Base-by-base conservation (phyloP, 371 early-diverging fungal species). In the Mortierella sp. region DNA sequence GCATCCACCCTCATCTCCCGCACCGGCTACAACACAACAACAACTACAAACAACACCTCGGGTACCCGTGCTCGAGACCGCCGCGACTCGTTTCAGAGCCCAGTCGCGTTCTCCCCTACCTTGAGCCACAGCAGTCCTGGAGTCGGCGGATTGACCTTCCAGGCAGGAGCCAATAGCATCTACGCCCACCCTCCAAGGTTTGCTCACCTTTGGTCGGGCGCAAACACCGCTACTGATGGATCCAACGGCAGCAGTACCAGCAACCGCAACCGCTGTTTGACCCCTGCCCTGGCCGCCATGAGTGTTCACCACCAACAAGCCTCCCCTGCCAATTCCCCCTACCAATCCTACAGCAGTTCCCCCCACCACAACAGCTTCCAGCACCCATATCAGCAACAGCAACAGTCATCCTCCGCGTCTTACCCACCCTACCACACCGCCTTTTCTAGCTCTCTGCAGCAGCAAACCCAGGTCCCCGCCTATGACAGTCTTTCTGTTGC, bases 201-300 rank as follows among this genome's bases (percentile, higher is more conserved):
- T 26, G 52, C 73, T 11, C 76, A 80, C 11, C 72, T 80, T 38
- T 80, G 81, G 81, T 45, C 81, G 13, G 70, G 76, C 55, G 45
- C 54, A 28, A 58, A 28, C 6, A n/a, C 42, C 19, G 38, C 45
- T 11, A 34, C 45, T 19, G 74, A 70, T 16, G 72, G 65, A 21
- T 38, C 79, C n/a, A 50, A 50, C 16, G 70, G 65, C 58, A 28
- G 47, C 77, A 55, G 42, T 54, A 28, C 77, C 13, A 65, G 72
- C 60, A 71, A 63, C 42, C 85, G 85, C 31, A 79, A 72, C 28
- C 81, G 85, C 10, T 84, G 85, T 54, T 52, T 84, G 58, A 79
- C 85, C 24, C 81, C 81, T 19, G 81, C 81, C 26, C 65, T 84
- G 85, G 81, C 81, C 21, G 76, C 79, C 16, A 76, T 84, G 79